A percentile compares a stretch with the other conserved stretches of the same genome.
These are phyloP conservation scores for Ceratobasidium sp. DNA, from an alignment of 1,284 basidiomycete species.

Conservation along the genomic window DNA sequence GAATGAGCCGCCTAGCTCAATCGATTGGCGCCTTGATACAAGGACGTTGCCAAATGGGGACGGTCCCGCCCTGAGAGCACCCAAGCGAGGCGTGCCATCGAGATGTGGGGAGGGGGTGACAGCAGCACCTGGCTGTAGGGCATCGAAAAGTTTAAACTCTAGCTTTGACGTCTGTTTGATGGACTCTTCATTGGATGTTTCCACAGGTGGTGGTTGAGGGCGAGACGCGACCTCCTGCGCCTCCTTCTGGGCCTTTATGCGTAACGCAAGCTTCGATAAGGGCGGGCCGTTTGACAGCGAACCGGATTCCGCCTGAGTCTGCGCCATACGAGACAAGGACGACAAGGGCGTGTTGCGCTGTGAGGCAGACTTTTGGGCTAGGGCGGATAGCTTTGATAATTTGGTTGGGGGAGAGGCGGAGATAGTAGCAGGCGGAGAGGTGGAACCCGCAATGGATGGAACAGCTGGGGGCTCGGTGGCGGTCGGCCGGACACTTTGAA, in stretches of 20 bases:
- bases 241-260: slow-evolving; percentile 71
- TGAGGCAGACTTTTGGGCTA: slow-evolving; percentile 37
- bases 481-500: slow-evolving; percentile 49
- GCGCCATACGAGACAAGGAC: background rate
- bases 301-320: background rate
- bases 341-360: slow-evolving; percentile 1
- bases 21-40: background rate
- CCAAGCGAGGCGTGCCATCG: background rate
- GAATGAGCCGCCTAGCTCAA: background rate
- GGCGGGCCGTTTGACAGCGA: slow-evolving; percentile 65
- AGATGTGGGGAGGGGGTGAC: background rate
- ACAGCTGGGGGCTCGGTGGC: slow-evolving; percentile 29
- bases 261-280: slow-evolving; percentile 75
- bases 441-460: slow-evolving; percentile 8
- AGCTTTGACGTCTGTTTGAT: background rate
- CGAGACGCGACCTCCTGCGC: slow-evolving; percentile 33
- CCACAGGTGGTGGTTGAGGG: slow-evolving; percentile 62
- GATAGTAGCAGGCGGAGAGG: slow-evolving; percentile 26
- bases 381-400: slow-evolving; percentile 43
- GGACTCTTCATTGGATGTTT: slow-evolving; percentile 61
- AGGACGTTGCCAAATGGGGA: slow-evolving; percentile 47
- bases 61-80: slow-evolving; percentile 22
- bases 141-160: slow-evolving; percentile 21
- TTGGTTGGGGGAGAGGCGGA: slow-evolving; percentile 27
- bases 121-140: background rate